A percentile compares a stretch with the other conserved stretches of the same genome.
These are phyloP conservation scores for Hypoxylon sp. DNA, from an alignment of 2,329 filamentous ascomycete genomes.

Conservation along the genomic window DNA sequence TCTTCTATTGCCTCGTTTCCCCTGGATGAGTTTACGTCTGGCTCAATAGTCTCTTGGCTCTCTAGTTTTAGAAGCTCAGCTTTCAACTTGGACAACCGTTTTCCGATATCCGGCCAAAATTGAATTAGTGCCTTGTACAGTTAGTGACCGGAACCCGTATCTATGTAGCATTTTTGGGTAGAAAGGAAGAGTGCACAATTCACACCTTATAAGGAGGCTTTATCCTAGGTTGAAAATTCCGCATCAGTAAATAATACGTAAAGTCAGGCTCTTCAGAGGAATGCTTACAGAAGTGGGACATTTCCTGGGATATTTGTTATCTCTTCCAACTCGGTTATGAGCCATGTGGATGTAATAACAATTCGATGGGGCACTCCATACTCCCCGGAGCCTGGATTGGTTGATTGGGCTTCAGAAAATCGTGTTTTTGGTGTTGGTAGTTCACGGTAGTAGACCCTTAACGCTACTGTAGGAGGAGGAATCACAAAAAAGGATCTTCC, in stretches of 20 bases:
- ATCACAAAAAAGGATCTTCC: not conserved
- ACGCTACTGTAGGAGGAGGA: slow-evolving; percentile 1
- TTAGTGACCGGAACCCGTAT: not conserved
- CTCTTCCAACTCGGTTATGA: slow-evolving; percentile 4
- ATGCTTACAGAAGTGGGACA: not conserved
- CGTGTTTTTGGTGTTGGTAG: not conserved
- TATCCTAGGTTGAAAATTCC: not conserved
- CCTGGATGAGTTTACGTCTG: not conserved
- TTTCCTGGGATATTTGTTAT: slow-evolving; percentile 8
- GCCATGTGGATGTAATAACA: not conserved
- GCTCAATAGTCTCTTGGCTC: not conserved
- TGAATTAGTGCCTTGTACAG: slow-evolving; percentile 12
- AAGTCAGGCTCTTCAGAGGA: not conserved
- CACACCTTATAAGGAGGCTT: slow-evolving; percentile 20
- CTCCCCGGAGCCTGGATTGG: not conserved
- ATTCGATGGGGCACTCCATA: slow-evolving; percentile 7
- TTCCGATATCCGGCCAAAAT: slow-evolving; percentile 20
- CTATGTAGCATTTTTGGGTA: too few relatives aligned
- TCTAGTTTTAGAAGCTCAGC: slow-evolving; percentile 4
- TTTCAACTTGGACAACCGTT: slow-evolving; percentile 11
- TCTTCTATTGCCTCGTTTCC: not conserved
- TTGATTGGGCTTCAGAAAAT: not conserved
- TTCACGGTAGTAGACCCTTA: slow-evolving; percentile 16
- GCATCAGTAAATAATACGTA: not conserved
- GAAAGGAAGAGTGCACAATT: not conserved